phyloP scores from a whole-genome alignment of 345 rosid genomes.

The Sapria himalayana region DNA sequence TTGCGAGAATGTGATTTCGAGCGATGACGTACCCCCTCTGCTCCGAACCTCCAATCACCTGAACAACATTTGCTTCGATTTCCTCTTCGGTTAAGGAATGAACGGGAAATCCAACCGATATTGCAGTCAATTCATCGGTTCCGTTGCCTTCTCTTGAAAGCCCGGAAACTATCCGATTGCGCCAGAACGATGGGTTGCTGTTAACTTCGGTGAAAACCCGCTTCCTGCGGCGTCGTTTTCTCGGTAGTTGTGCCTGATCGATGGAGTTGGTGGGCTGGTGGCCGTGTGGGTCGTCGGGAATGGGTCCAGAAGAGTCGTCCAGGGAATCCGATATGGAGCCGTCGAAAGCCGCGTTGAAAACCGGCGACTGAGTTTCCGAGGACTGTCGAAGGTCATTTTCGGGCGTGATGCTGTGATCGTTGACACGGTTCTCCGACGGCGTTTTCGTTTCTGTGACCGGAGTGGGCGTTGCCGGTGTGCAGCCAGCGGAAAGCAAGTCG shows the following conservation, averaged over 20 bases:
- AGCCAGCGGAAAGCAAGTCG: too few relatives aligned
- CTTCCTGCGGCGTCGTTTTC: constrained; percentile 63
- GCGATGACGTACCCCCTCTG: constrained; percentile 64
- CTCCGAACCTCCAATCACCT: constrained; percentile 46
- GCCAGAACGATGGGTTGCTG: constrained; percentile 36
- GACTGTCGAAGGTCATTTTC: constrained; percentile 20
- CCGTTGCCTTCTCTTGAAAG: constrained; percentile 51
- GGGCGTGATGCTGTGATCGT: too few relatives aligned
- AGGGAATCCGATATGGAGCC: constrained; percentile 36
- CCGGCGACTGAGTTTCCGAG: constrained; percentile 17
- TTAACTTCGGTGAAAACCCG: constrained; percentile 81
- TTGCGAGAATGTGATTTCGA: constrained; percentile 61
- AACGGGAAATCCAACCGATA: constrained; percentile 79
- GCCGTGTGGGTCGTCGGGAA: constrained; percentile 23
- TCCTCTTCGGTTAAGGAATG: constrained; percentile 88
- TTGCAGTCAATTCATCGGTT: constrained; percentile 62
- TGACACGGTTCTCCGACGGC: too few relatives aligned
- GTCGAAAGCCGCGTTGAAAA: constrained; percentile 17
- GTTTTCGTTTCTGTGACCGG: too few relatives aligned
- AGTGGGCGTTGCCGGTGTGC: too few relatives aligned
- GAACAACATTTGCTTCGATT: constrained; percentile 76
- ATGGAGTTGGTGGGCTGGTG: constrained; percentile 24
- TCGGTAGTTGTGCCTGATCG: constrained; percentile 29
- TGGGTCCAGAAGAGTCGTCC: constrained; percentile 55
- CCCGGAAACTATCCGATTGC: constrained; percentile 33